These are phyloP conservation scores for Monilinia laxa DNA, from an alignment of 2,329 filamentous ascomycete genomes.

Conservation along the genomic window DNA sequence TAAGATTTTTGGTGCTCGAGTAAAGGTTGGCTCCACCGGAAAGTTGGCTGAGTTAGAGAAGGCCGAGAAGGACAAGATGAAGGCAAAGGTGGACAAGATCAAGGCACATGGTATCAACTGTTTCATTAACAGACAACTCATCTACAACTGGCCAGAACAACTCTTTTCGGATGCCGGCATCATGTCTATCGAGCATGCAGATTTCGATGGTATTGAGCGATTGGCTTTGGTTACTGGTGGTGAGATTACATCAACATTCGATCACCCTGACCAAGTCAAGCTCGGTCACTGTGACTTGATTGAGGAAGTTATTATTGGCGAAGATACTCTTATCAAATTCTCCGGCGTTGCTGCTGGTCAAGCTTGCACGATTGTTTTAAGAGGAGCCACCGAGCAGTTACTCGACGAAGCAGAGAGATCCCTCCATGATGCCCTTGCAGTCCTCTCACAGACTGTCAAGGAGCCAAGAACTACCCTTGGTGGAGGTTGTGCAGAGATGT, in stretches of 20 bases:
- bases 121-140: conserved; percentile 98
- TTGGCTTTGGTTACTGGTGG: conserved; percentile 93
- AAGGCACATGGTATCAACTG: conserved; percentile 99
- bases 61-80: conserved; percentile 99
- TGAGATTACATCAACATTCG: conserved; percentile 96
- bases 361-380: conserved; percentile 94
- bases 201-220: conserved; percentile 97
- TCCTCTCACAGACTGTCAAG: conserved; percentile 93
- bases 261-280: conserved; percentile 96
- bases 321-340: conserved; percentile 96
- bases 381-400: conserved; percentile 93
- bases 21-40: conserved; percentile 94
- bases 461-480: conserved; percentile 93
- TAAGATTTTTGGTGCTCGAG: conserved; percentile 96
- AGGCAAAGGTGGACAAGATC: conserved; percentile 97
- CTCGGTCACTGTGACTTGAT: conserved; percentile 93
- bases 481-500: conserved; percentile 95
- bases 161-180: conserved; percentile 97
- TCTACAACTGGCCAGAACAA: conserved; percentile 99
- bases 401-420: conserved; percentile 96
- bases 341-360: conserved; percentile 91
- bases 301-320: conserved; percentile 96
- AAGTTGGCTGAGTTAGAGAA: conserved; percentile 98
- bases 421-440: conserved; percentile 91
- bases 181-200: conserved; percentile 97